phyloP scores from a whole-genome alignment of 352 stramenopile genomes.

The Globisporangium sylvaticum region DNA sequence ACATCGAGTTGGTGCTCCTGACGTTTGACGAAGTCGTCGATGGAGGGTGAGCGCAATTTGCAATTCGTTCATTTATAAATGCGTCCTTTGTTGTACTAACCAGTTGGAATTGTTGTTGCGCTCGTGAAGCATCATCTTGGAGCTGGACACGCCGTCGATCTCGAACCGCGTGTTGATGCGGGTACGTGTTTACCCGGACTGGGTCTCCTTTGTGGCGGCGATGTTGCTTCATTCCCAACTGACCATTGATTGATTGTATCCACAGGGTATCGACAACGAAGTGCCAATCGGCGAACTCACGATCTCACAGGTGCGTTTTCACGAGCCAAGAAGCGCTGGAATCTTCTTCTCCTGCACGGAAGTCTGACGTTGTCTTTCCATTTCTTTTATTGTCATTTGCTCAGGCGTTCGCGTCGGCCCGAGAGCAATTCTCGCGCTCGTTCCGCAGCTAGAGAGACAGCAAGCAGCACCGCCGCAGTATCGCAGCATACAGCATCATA shows the following conservation, averaged over 20 bases:
- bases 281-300: conserved; percentile 83
- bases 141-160: conserved; percentile 86
- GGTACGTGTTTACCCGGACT: conserved; percentile 31
- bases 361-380: not conserved
- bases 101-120: not conserved
- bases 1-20: conserved; percentile 88
- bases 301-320: conserved; percentile 64
- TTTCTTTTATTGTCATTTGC: not conserved
- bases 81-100: not conserved
- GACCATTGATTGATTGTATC: not conserved
- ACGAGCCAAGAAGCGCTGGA: not conserved
- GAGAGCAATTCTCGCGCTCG: conserved; percentile 86
- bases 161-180: conserved; percentile 90
- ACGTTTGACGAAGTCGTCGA: conserved; percentile 90
- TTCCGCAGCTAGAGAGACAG: conserved; percentile 71
- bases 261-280: conserved; percentile 84
- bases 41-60: conserved; percentile 46
- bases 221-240: not conserved
- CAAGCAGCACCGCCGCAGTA: no score
- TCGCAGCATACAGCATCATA: not conserved
- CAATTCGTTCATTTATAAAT: not conserved
- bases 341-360: not conserved
- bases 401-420: conserved; percentile 77
- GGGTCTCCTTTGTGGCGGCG: not conserved
- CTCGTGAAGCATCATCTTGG: conserved; percentile 72